Evolutionary conservation across 176 grass and related monocot species (phyloP).

Genomic region (Oryza rufipogon): DNA sequence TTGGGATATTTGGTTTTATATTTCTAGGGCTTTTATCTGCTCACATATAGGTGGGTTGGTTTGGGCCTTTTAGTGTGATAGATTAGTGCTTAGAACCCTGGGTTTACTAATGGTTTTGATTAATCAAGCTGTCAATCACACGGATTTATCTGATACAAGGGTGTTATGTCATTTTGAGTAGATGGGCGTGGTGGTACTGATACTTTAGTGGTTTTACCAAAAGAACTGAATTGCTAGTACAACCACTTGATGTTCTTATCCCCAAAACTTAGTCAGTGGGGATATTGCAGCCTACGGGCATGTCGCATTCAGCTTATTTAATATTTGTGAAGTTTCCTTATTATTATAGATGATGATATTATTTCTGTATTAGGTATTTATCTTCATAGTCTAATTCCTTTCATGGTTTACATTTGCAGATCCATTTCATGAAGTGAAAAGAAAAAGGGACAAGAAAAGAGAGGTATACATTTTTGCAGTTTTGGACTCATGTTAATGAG

Average conservation of each 20-base stretch:
- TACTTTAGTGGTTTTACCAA: background rate
- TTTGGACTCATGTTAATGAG: background rate
- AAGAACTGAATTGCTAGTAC: background rate
- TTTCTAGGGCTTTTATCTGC: background rate
- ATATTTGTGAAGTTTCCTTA: background rate
- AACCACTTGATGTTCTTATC: background rate
- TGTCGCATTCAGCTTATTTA: background rate
- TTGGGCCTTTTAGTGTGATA: background rate
- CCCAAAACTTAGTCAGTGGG: background rate
- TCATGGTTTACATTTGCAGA: constrained; percentile 60
- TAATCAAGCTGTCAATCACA: background rate
- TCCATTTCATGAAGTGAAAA: constrained; percentile 92
- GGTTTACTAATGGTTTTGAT: constrained; percentile 3
- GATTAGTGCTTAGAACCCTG: background rate
- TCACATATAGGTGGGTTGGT: too few species aligned
- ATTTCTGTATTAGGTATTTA: background rate
- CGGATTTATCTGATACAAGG: background rate
- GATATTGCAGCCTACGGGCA: background rate
- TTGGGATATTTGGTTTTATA: background rate
- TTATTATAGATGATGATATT: background rate
- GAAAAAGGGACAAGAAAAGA: constrained; percentile 85
- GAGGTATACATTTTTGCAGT: constrained; percentile 62
- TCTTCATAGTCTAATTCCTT: constrained; percentile 33
- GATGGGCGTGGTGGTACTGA: background rate
- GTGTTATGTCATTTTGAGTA: background rate